Base-by-base conservation (phyloP, 805 yeast species). In the Lipomyces yamanashiensis region DNA sequence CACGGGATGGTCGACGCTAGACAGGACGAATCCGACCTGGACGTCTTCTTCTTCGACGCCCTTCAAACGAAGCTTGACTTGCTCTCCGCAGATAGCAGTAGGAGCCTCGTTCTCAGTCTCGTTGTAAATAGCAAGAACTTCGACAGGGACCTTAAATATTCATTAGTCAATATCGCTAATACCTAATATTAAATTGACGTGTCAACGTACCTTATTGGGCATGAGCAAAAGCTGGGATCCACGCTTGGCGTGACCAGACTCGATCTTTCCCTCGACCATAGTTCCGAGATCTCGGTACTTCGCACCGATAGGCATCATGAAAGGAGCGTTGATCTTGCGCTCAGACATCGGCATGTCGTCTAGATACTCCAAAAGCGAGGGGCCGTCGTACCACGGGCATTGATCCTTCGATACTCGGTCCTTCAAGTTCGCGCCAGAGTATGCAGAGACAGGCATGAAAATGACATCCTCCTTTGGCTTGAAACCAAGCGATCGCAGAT, bases 221-320 rank as follows among this genome's bases (percentile, higher is more conserved):
- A 95, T 95, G 77, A 95, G 79, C 69, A 93, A 75, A 68, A 96
- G 82, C 60, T 79, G 81, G 59, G 84, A 82, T 70, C 89, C 89
- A 80, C 90, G 92, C 80, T 87, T 90, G 70, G 93, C 83, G 73
- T 89, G 92, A 56, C 99, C 99, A 62, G 96, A 87, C 81, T 92
- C 99, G 74, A 95, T 89, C 82, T 95, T 95, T 78, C 99, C 99
- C 80, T 95, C 99, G 59, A 95, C 95, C 69, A 95, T 86, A 57
- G 98, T 92, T 78, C 99, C 99, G 81, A 95, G 81, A 77, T 95
- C 99, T 78, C 90, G 92, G 89, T 92, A 89, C 79, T 95, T 95
- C 71, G 95, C 90, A 34, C 96, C 85, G 71, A 95, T 84, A 64
- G 99, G 99, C 72, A 95, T 82, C 98, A 95, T 92, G 82, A 95